These are phyloP conservation scores for Wickerhamomyces queroliae DNA, from an alignment of 805 yeast genomes.

Conservation along the genomic window DNA sequence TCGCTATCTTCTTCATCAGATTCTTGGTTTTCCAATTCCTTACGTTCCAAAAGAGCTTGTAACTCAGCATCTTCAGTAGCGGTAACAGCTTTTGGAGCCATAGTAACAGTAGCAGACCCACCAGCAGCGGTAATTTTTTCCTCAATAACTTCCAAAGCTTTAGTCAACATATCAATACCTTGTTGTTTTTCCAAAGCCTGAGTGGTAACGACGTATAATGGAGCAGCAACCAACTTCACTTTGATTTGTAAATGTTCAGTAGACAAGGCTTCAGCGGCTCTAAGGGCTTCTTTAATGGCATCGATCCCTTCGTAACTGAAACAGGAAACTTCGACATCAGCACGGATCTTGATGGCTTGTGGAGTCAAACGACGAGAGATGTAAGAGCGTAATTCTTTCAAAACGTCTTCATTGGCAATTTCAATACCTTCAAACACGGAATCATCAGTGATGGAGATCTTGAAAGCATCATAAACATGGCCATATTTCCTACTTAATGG, in stretches of 20 bases:
- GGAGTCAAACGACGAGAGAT: slow-evolving; percentile 94
- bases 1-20: slow-evolving; percentile 67
- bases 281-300: slow-evolving; percentile 86
- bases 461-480: slow-evolving; percentile 96
- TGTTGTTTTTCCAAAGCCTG: slow-evolving; percentile 87
- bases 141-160: slow-evolving; percentile 74
- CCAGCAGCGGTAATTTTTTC: slow-evolving; percentile 66
- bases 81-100: slow-evolving; percentile 99
- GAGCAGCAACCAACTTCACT: slow-evolving; percentile 96
- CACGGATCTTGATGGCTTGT: slow-evolving; percentile 95
- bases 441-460: slow-evolving; percentile 86
- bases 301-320: slow-evolving; percentile 97
- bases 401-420: slow-evolving; percentile 31
- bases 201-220: slow-evolving; percentile 88
- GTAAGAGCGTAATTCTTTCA: slow-evolving; percentile 24
- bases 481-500: slow-evolving; percentile 94
- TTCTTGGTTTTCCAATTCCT: slow-evolving; percentile 80
- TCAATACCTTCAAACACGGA: slow-evolving; percentile 75
- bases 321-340: slow-evolving; percentile 98
- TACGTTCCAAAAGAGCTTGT: slow-evolving; percentile 90
- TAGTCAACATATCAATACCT: slow-evolving; percentile 74
- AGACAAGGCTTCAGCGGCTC: slow-evolving; percentile 78
- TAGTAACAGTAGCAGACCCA: slow-evolving; percentile 86
- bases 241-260: slow-evolving; percentile 85
- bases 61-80: slow-evolving; percentile 98